Evolutionary conservation across 345 rosid genomes (phyloP), one percentile per base, ranked within the genome.

Genomic region (Lumnitzera racemosa): DNA sequence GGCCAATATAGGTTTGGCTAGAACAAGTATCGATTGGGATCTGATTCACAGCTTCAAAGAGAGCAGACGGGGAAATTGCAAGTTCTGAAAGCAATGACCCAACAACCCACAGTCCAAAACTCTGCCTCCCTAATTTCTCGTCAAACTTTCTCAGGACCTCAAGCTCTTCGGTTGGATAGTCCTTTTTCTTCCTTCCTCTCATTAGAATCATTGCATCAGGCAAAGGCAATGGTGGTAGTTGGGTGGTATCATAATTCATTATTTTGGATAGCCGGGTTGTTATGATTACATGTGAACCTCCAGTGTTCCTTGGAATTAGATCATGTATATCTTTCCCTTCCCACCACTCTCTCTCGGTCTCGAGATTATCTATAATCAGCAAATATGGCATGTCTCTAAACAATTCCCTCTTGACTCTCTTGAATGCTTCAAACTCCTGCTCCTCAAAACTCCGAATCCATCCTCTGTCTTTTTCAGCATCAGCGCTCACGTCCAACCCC

Each of bases 261-360:
- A 87, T 86, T 67, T 87, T 92, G 47, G 88, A 65, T 46, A 87
- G 79, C 70, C 91, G 76, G 29, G 88, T 87, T 23, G 95, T 92
- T 77, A 92, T 81, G 58, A 92, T 83, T 62, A 89, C 88, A 63
- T 89, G 96, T 56, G 96, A 72, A 25, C 92, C 96, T 47, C 85
- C 95, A 0, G 94, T 81, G 78, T 83, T 89, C 61, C 84, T 81
- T 11, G 96, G 98, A 72, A 89, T 87, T 72, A 91, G 70, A 74
- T 89, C 96, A 57, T 82, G 84, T n/a, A 91, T 46, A 72, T 83
- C 86, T 65, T 89, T 89, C 55, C 95, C 98, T 75, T 92, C 96
- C 95, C 98, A 87, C 98, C 95, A 89, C 60, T 91, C 96, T 25
- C 72, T 82, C 61, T 92, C 98, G 13, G 74, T 83, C 82, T 92